Evolutionary conservation across 1,139 yeast genomes (phyloP).

Genomic region (Candida labiduridarum): DNA sequence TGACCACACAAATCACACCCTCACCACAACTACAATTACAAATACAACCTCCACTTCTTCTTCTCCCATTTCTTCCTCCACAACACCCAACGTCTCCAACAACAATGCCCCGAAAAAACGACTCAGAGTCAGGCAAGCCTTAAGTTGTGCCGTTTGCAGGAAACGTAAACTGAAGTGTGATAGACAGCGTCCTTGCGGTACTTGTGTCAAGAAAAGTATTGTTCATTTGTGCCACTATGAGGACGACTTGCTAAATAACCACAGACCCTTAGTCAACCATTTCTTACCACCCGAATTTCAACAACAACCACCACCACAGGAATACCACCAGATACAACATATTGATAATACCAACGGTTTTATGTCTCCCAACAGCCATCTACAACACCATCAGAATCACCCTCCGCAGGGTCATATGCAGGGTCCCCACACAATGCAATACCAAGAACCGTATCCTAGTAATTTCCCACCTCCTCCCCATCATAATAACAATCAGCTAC

Average conservation of each 20-base stretch:
- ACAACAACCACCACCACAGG: conserved; percentile 8
- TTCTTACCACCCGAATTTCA: conserved; percentile 7
- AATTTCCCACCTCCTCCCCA: conserved; percentile 3
- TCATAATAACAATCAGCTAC: not conserved
- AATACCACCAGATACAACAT: conserved; percentile 5
- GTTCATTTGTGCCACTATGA: conserved; percentile 73
- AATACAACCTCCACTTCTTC: not conserved
- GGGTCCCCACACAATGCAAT: not conserved
- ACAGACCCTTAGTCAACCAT: conserved; percentile 3
- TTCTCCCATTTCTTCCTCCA: not conserved
- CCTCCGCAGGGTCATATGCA: not conserved
- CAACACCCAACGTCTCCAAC: not conserved
- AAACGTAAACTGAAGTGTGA: conserved; percentile 58
- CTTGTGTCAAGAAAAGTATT: conserved; percentile 72
- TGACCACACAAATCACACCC: not conserved
- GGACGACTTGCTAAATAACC: conserved; percentile 5
- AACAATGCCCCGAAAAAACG: conserved; percentile 28
- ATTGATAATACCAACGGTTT: not conserved
- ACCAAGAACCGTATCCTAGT: conserved; percentile 1
- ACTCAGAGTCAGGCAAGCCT: conserved; percentile 36
- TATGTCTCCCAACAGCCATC: not conserved
- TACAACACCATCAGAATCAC: conserved; percentile 1
- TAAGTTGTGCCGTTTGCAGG: conserved; percentile 51
- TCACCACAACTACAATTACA: not conserved
- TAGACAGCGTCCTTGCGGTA: conserved; percentile 68